phyloP scores from a whole-genome alignment of 768 basidiomycete genomes.

The Trametes coccinea region DNA sequence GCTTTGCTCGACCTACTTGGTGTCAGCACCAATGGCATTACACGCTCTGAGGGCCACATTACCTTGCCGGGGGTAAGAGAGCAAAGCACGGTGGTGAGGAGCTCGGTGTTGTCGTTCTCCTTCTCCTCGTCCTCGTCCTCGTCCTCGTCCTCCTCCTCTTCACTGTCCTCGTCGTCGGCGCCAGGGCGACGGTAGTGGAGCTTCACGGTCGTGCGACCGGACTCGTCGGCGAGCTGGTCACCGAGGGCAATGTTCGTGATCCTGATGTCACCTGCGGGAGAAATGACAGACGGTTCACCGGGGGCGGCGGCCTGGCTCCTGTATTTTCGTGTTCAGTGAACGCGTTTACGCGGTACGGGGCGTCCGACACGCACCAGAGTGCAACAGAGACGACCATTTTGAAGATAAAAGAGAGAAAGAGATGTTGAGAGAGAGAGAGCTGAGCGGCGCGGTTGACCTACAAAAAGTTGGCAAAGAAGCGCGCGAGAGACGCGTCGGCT shows the following conservation, averaged over 20 bases:
- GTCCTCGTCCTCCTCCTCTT: constrained; percentile 42
- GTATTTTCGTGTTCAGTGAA: background rate
- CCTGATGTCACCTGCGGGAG: constrained; percentile 66
- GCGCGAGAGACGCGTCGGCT: constrained; percentile 17
- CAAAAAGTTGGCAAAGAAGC: constrained; percentile 21
- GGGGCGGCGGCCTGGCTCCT: constrained; percentile 68
- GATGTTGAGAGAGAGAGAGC: background rate
- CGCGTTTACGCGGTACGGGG: background rate
- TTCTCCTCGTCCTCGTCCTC: constrained; percentile 36
- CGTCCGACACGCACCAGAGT: constrained; percentile 53
- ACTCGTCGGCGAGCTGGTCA: constrained; percentile 62
- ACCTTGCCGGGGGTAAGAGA: constrained; percentile 85
- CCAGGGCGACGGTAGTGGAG: constrained; percentile 50
- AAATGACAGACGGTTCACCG: constrained; percentile 55
- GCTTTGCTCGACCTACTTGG: constrained; percentile 71
- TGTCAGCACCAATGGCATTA: background rate
- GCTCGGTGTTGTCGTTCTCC: constrained; percentile 24
- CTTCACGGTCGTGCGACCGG: constrained; percentile 66
- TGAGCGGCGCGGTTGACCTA: background rate
- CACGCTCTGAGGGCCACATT: background rate
- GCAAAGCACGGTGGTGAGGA: constrained; percentile 62
- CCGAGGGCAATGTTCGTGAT: constrained; percentile 85
- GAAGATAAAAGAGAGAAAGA: background rate
- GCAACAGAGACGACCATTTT: constrained; percentile 63
- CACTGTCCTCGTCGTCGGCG: constrained; percentile 49